Evolutionary conservation across 1,139 yeast species (phyloP).

Genomic region (Saccharomyces hybrid): DNA sequence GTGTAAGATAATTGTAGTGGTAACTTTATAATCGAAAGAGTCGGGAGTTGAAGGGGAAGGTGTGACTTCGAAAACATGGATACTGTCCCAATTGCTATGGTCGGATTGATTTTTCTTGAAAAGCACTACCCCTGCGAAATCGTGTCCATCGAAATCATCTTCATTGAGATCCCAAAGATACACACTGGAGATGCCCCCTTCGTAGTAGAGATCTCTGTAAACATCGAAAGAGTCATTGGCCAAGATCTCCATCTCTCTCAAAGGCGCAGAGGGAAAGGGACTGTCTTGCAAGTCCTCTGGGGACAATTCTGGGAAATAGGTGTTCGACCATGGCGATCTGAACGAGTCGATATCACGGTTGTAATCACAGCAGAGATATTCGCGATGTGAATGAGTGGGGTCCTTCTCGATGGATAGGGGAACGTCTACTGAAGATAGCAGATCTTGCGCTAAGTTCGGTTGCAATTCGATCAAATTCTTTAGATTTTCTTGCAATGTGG

Average conservation of each 20-base stretch:
- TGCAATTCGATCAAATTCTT: slow-evolving; percentile 62
- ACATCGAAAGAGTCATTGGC: slow-evolving; percentile 91
- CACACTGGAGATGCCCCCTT: slow-evolving; percentile 86
- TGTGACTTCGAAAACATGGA: slow-evolving; percentile 81
- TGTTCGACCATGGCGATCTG: slow-evolving; percentile 87
- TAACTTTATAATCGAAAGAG: slow-evolving; percentile 57
- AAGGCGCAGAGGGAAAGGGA: slow-evolving; percentile 60
- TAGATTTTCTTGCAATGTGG: slow-evolving; percentile 54
- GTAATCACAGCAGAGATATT: slow-evolving; percentile 82
- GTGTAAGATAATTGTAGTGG: slow-evolving; percentile 82
- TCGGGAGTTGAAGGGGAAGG: slow-evolving; percentile 37
- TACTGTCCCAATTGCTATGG: slow-evolving; percentile 77
- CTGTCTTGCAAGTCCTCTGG: slow-evolving; percentile 53
- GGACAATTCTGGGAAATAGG: slow-evolving; percentile 56
- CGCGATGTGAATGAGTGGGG: slow-evolving; percentile 39
- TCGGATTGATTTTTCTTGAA: slow-evolving; percentile 51
- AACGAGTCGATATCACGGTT: slow-evolving; percentile 90
- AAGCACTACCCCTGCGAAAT: slow-evolving; percentile 86
- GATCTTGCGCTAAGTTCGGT: slow-evolving; percentile 82
- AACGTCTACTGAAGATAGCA: slow-evolving; percentile 78
- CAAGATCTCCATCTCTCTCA: slow-evolving; percentile 67
- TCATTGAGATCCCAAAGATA: slow-evolving; percentile 73
- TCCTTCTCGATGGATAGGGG: slow-evolving; percentile 63
- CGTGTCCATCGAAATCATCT: slow-evolving; percentile 33
- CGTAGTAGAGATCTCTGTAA: slow-evolving; percentile 88